phyloP scores from a whole-genome alignment of 129 eudicot species.

The Escallonia rubra region DNA sequence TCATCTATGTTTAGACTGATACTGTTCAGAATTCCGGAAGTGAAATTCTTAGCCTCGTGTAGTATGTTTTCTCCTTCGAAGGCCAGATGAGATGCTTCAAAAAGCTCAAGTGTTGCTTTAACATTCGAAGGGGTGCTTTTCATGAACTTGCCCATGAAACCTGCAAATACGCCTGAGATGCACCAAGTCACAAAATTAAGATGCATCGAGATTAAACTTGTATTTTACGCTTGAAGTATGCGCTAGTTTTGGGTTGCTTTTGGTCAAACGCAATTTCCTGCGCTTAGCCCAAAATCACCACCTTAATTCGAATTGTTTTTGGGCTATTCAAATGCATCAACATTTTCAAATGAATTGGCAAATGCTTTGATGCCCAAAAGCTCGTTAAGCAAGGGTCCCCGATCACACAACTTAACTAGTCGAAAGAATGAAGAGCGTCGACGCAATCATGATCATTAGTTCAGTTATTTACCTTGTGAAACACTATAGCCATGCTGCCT shows the following conservation, averaged over 20 bases:
- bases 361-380: no score
- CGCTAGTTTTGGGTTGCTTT: no score
- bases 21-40: constrained; percentile 4
- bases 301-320: background rate
- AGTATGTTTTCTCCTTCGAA: constrained; percentile 23
- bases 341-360: no score
- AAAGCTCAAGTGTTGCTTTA: constrained; percentile 20
- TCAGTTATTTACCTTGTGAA: constrained; percentile 29
- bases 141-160: constrained; percentile 5
- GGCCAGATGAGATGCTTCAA: constrained; percentile 29
- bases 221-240: no score
- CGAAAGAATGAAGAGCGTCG: background rate
- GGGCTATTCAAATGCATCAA: no score
- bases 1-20: background rate
- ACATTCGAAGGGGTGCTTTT: constrained; percentile 4
- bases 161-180: constrained; percentile 14
- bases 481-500: constrained; percentile 38
- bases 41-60: constrained; percentile 3
- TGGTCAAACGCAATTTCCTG: no score
- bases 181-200: background rate
- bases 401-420: no score
- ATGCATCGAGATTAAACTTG: no score
- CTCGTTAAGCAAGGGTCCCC: no score
- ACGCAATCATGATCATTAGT: no score
- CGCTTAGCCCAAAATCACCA: background rate